Evolutionary conservation across 1,284 basidiomycete species (phyloP), one percentile per base, ranked within the genome.

Genomic region (Salmacisia buchloeana): DNA sequence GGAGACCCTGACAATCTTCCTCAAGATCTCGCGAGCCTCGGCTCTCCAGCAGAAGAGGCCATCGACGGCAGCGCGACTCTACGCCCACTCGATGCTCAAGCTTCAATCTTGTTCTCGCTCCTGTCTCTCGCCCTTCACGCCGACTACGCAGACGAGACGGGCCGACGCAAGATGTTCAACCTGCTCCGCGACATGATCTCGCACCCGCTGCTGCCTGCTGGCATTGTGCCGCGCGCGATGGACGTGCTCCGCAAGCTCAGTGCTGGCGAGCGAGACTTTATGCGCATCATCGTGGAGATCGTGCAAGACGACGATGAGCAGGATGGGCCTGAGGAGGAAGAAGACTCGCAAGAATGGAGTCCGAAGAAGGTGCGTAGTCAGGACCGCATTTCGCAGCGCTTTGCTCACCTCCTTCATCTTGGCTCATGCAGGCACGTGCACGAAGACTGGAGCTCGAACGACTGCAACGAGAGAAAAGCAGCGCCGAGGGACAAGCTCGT

Each of bases 71-170:
- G 34, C 23, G 49, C 34, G 12, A 7, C 36, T 21, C 18, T 60
- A 21, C 15, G 31, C 36, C 49, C 59, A 31, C 34, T 54, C 29
- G 49, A 54, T 2, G 27, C 49, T 15, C 49, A 54, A 33, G 10
- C 49, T 65, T 89, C 92, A 67, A 82, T 94, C 15, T 85, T 97
- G 34, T 85, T 87, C 1, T 91, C 97, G 77, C 75, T 97, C 71
- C 83, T 97, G 38, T 85, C 86, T 61, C 85, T 96, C 60, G 89
- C 90, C 0, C 84, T 92, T 33, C 88, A 89, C 65, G 83, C 93
- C 49, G 94, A 97, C 80, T 97, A 94, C 72, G 88, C 87, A 33
- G 96, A 98, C 81, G 93, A 98, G 81, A 92, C 94, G 73, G 94
- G 96, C 9, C 81, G 94, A 63, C 83, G 94, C 65, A 94, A 92